phyloP scores from a whole-genome alignment of 352 stramenopile species.

The Phytophthora multivora region DNA sequence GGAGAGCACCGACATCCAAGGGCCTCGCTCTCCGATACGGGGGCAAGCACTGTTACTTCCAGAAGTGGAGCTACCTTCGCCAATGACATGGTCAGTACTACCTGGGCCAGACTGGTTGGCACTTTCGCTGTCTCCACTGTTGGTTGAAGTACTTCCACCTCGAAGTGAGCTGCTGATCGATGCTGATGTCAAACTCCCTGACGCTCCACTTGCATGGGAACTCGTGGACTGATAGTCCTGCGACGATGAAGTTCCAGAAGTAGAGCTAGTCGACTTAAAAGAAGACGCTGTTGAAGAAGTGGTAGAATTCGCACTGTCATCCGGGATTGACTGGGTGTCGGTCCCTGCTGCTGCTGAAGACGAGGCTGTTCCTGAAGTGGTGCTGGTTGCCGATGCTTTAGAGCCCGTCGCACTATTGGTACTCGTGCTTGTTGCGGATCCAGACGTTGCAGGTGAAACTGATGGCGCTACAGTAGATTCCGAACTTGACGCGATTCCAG shows the following conservation, averaged over 20 bases:
- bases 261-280: not conserved
- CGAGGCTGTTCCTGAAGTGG: not conserved
- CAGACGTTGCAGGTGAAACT: not conserved
- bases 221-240: not conserved
- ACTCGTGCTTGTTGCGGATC: not conserved
- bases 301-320: conserved; percentile 1
- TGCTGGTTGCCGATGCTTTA: not conserved
- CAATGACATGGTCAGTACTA: conserved; percentile 1
- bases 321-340: not conserved
- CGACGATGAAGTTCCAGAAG: conserved; percentile 10
- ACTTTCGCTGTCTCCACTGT: not conserved
- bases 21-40: not conserved
- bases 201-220: not conserved
- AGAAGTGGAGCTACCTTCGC: conserved; percentile 10
- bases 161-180: conserved; percentile 16
- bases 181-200: too few relatives aligned
- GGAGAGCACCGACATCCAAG: conserved; percentile 14
- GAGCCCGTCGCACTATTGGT: not conserved
- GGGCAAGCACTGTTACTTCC: conserved; percentile 10
- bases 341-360: not conserved
- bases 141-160: conserved; percentile 3
- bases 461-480: not conserved
- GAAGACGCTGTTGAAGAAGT: conserved; percentile 3
- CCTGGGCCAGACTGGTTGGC: conserved; percentile 7
- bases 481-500: not conserved